Conservation (phyloP, 306 rosid species). For the Gynostemma pentaphyllum region DNA sequence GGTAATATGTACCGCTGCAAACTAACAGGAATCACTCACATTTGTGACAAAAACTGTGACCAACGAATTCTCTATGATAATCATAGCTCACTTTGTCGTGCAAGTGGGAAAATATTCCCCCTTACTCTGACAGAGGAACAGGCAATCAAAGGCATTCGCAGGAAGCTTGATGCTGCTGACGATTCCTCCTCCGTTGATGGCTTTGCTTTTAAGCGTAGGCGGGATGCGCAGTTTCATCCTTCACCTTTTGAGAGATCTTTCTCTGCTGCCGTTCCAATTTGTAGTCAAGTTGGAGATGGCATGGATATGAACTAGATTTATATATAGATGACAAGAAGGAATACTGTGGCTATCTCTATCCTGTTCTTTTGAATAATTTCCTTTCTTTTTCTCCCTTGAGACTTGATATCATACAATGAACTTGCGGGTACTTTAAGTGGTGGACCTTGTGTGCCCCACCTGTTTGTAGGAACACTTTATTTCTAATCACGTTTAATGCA, state of each 20-base stretch:
- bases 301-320: constrained; percentile 72
- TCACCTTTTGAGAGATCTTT: constrained; percentile 87
- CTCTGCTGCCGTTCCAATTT: constrained; percentile 65
- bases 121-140: constrained; percentile 61
- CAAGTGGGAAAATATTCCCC: constrained; percentile 64
- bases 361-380: constrained; percentile 23
- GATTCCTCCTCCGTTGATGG: constrained; percentile 33
- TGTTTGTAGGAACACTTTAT: constrained; percentile 51
- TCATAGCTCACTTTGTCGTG: constrained; percentile 84
- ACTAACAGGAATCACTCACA: constrained; percentile 86
- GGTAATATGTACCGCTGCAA: constrained; percentile 96
- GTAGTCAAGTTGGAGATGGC: constrained; percentile 87
- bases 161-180: constrained; percentile 73
- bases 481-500: constrained; percentile 43
- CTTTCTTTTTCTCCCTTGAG: constrained; percentile 19
- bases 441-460: constrained; percentile 45
- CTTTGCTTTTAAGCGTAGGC: constrained; percentile 67
- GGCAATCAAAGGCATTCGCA: constrained; percentile 70
- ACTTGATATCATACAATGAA: constrained; percentile 36
- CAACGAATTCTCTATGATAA: constrained; percentile 93
- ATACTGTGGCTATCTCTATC: constrained; percentile 23
- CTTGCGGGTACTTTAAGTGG: constrained; percentile 40
- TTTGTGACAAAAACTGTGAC: constrained; percentile 95
- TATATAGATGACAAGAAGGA: constrained; percentile 24
- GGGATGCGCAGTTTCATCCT: constrained; percentile 64